These are phyloP conservation scores for Tetraselmis chui DNA, from an alignment of 139 green algal genomes.

Conservation along the genomic window DNA sequence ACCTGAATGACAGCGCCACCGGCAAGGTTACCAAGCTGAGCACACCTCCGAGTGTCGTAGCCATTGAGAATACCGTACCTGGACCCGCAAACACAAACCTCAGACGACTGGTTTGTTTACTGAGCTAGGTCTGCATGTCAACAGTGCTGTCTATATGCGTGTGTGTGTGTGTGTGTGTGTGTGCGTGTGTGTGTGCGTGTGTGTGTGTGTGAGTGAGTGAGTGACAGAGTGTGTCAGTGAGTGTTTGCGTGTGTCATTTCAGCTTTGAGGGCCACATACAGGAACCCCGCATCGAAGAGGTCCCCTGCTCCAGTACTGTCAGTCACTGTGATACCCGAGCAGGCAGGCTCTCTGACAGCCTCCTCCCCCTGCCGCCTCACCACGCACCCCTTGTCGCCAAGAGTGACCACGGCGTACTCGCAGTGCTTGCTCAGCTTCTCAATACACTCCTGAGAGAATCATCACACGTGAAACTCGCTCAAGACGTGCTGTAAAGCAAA, in stretches of 20 bases:
- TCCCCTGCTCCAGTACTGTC: slow-evolving; percentile 64
- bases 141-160: too few species aligned
- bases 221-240: too few species aligned
- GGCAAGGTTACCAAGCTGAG: slow-evolving; percentile 48
- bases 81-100: too few species aligned
- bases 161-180: too few species aligned
- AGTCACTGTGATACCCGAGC: slow-evolving; percentile 33
- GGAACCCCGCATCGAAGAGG: slow-evolving; percentile 56
- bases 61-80: neutral
- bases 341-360: slow-evolving; percentile 30
- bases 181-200: too few species aligned
- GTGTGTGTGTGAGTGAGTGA: too few species aligned
- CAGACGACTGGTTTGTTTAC: too few species aligned
- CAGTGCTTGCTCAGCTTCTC: slow-evolving; percentile 29
- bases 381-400: slow-evolving; percentile 51
- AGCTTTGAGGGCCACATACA: slow-evolving; percentile 30
- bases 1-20: slow-evolving; percentile 53
- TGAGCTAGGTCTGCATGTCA: too few species aligned
- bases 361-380: slow-evolving; percentile 13
- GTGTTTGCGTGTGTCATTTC: too few species aligned
- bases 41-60: slow-evolving; percentile 23
- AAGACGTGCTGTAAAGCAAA: too few species aligned
- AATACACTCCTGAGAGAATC: slow-evolving; percentile 29
- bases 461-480: too few species aligned
- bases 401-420: slow-evolving; percentile 42